These are phyloP conservation scores for Nicotiana knightiana DNA, from an alignment of 257 asterid species.

Conservation along the genomic window DNA sequence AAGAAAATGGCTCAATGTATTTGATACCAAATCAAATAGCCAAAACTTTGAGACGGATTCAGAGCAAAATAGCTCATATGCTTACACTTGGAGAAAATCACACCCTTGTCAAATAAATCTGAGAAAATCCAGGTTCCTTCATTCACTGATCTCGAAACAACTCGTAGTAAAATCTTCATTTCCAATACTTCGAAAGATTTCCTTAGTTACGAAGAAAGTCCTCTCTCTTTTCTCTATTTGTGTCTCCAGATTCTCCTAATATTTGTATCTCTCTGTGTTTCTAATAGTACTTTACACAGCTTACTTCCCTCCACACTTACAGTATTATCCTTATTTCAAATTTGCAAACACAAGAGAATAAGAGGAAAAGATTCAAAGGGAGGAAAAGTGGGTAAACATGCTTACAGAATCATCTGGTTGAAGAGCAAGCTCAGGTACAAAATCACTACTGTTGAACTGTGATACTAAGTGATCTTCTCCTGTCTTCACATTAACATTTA, in stretches of 20 bases:
- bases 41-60: background rate
- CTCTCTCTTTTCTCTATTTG: background rate
- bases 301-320: background rate
- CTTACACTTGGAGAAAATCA: background rate
- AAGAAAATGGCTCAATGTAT: background rate
- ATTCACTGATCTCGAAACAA: background rate
- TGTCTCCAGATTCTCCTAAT: background rate
- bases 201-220: background rate
- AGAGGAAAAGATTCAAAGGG: background rate
- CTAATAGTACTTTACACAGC: background rate
- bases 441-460: constrained; percentile 20
- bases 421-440: constrained; percentile 45
- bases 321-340: background rate
- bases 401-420: constrained; percentile 80
- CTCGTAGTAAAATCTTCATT: background rate
- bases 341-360: background rate
- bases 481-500: constrained; percentile 19
- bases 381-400: constrained; percentile 8
- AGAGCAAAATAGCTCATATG: background rate
- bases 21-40: background rate
- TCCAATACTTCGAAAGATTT: background rate
- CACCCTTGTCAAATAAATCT: background rate
- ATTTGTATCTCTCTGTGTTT: background rate
- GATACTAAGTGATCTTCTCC: constrained; percentile 24
- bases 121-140: background rate